These are phyloP conservation scores for Ophiobolus disseminans DNA, from an alignment of 2,329 filamentous ascomycete genomes.

Conservation along the genomic window DNA sequence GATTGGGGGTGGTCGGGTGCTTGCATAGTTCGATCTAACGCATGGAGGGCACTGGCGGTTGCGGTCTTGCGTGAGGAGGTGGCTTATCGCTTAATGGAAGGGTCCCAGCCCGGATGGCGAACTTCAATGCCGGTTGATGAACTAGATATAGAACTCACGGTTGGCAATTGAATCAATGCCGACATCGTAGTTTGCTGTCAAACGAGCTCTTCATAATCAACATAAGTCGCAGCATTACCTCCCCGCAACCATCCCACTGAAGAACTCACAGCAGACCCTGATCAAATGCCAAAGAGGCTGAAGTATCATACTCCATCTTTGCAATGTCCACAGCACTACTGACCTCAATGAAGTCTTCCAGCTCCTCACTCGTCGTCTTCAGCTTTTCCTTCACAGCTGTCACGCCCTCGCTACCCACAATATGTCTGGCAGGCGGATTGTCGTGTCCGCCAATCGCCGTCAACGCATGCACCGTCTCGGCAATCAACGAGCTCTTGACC, in stretches of 20 bases:
- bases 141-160: no score
- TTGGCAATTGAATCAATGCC: no score
- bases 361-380: constrained; percentile 92
- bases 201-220: no score
- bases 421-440: constrained; percentile 92
- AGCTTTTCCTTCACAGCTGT: constrained; percentile 92
- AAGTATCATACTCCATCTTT: constrained; percentile 32
- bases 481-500: constrained; percentile 75
- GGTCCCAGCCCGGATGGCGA: no score
- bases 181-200: no score
- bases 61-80: no score
- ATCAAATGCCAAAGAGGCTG: constrained; percentile 14
- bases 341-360: constrained; percentile 94
- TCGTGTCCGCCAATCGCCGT: constrained; percentile 93
- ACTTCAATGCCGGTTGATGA: no score
- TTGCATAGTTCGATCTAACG: background rate
- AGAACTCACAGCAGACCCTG: constrained; percentile 9
- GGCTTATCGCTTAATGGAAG: no score
- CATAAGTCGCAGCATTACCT: no score
- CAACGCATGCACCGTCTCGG: constrained; percentile 89
- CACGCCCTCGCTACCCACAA: constrained; percentile 89
- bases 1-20: constrained; percentile 16
- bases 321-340: constrained; percentile 82
- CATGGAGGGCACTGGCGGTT: no score
- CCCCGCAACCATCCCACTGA: background rate